A percentile compares a stretch with the other conserved stretches of the same genome.
These are phyloP conservation scores for Pseudogymnoascus sp. DNA, from an alignment of 2,329 filamentous ascomycete species.

Conservation along the genomic window DNA sequence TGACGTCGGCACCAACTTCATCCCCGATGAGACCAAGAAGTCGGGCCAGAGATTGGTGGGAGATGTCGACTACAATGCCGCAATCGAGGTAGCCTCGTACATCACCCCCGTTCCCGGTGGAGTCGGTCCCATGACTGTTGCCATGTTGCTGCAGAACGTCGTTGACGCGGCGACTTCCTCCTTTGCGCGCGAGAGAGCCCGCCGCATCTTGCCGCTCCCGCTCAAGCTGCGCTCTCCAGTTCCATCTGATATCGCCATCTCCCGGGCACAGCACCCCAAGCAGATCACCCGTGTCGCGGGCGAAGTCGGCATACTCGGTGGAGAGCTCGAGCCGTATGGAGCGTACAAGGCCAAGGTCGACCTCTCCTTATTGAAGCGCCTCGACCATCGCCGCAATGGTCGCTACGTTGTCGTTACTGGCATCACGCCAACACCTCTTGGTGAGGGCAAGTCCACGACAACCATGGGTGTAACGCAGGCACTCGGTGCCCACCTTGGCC, in stretches of 20 bases:
- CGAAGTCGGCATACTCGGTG: conserved; percentile 79
- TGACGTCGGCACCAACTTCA: conserved; percentile 95
- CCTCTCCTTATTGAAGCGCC: conserved; percentile 69
- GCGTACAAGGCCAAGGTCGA: conserved; percentile 95
- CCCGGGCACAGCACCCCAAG: conserved; percentile 84
- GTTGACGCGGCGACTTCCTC: conserved; percentile 76
- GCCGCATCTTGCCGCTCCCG: conserved; percentile 74
- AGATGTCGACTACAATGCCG: conserved; percentile 87
- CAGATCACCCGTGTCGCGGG: conserved; percentile 75
- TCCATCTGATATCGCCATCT: conserved; percentile 93
- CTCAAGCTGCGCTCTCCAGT: conserved; percentile 73
- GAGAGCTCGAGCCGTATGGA: conserved; percentile 91
- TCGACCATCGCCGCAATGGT: conserved; percentile 81
- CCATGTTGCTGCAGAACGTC: conserved; percentile 95
- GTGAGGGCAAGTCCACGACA: conserved; percentile 96
- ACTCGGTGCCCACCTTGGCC: conserved; percentile 77
- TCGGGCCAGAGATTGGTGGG: conserved; percentile 87
- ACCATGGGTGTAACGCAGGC: conserved; percentile 94
- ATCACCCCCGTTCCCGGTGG: conserved; percentile 96
- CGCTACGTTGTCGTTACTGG: conserved; percentile 89
- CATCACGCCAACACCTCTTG: conserved; percentile 92
- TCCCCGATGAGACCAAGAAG: conserved; percentile 82
- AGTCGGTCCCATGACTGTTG: conserved; percentile 97
- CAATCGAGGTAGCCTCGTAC: conserved; percentile 75
- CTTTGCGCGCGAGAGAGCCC: conserved; percentile 74